Conservation (phyloP, 257 asterid genomes). For the Solanum okadae region DNA sequence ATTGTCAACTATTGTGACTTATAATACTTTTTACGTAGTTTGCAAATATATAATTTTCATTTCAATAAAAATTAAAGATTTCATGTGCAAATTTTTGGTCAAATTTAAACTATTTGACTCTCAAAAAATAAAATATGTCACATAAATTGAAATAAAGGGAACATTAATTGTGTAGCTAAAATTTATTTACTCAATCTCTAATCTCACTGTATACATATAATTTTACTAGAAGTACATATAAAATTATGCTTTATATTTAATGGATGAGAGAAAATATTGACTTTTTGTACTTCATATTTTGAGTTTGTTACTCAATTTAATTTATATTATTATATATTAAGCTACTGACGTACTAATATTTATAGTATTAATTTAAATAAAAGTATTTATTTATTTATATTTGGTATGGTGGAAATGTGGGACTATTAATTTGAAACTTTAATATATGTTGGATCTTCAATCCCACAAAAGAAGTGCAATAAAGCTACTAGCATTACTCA, state of each 20-base stretch:
- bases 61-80: no score
- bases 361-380: neutral
- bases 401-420: neutral
- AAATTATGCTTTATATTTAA: neutral
- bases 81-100: no score
- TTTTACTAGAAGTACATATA: neutral
- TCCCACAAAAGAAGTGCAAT: slow-evolving; percentile 22
- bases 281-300: neutral
- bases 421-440: neutral
- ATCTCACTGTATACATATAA: neutral
- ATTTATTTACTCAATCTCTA: neutral
- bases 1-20: no score
- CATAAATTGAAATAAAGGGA: rapidly evolving
- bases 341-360: neutral
- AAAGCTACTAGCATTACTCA: slow-evolving; percentile 8
- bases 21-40: no score
- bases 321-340: no score
- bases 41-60: no score
- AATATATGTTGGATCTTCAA: slow-evolving; percentile 10
- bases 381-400: neutral
- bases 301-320: neutral
- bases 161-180: neutral
- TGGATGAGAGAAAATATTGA: neutral
- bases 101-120: no score
- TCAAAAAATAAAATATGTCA: no score